Evolutionary conservation across 805 yeast species (phyloP).

Genomic region (Suhomyces pyralidae): DNA sequence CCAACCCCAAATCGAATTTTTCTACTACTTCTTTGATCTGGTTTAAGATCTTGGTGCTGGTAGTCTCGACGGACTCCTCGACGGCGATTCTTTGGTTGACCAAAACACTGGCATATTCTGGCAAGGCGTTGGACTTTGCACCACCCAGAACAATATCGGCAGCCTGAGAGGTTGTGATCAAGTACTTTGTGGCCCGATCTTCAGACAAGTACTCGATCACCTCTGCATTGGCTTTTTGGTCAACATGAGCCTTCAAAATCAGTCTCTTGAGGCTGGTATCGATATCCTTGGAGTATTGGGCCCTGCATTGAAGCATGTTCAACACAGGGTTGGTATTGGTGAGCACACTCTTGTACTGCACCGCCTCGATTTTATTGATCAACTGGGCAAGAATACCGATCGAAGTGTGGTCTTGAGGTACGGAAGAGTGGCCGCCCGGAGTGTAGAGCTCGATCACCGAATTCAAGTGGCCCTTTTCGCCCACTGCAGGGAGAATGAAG

Average conservation of each 20-base stretch:
- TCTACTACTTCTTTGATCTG: constrained; percentile 32
- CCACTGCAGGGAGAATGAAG: constrained; percentile 45
- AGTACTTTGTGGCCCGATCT: constrained; percentile 28
- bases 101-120: constrained; percentile 43
- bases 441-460: constrained; percentile 39
- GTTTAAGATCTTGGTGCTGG: constrained; percentile 28
- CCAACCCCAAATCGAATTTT: constrained; percentile 36
- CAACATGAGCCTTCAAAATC: constrained; percentile 37
- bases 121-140: constrained; percentile 48
- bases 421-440: constrained; percentile 52
- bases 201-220: constrained; percentile 31
- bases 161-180: constrained; percentile 48
- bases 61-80: constrained; percentile 37
- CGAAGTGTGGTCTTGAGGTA: constrained; percentile 48
- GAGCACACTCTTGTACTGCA: constrained; percentile 35
- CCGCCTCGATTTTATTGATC: constrained; percentile 36
- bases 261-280: constrained; percentile 30
- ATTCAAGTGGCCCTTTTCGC: constrained; percentile 49
- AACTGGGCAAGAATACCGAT: constrained; percentile 47
- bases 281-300: constrained; percentile 40
- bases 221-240: constrained; percentile 33
- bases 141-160: constrained; percentile 48
- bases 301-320: constrained; percentile 43
- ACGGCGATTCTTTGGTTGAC: constrained; percentile 48
- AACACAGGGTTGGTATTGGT: constrained; percentile 44